Evolutionary conservation across 2,329 filamentous ascomycete species (phyloP).

Genomic region (Trichoderma aggressivum): DNA sequence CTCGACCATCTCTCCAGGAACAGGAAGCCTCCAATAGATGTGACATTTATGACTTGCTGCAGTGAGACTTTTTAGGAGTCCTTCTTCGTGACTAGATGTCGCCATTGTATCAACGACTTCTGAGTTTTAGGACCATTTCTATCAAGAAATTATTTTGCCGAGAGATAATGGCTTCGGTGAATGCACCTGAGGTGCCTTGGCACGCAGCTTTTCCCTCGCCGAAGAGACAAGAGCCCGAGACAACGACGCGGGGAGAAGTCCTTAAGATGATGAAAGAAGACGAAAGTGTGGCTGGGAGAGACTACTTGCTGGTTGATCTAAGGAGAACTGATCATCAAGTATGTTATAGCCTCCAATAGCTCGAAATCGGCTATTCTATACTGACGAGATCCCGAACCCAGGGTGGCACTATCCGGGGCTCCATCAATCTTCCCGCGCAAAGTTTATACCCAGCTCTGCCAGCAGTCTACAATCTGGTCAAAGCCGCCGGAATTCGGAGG

Average conservation of each 20-base stretch:
- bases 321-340: background rate
- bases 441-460: constrained; percentile 43
- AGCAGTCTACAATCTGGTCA: constrained; percentile 41
- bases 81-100: background rate
- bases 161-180: background rate
- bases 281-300: background rate
- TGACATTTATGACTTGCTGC: background rate
- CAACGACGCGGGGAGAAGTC: background rate
- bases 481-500: constrained; percentile 37
- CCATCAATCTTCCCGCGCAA: constrained; percentile 51
- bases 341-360: background rate
- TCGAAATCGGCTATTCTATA: background rate
- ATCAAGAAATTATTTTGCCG: background rate
- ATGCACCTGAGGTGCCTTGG: background rate
- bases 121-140: background rate
- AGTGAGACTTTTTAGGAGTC: background rate
- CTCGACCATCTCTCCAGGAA: background rate
- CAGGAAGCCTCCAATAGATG: background rate
- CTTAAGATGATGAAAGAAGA: background rate
- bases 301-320: background rate
- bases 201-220: background rate
- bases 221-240: background rate
- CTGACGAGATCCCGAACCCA: constrained; percentile 24
- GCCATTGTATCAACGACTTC: background rate
- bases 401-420: constrained; percentile 55